Base-by-base conservation (phyloP, 306 rosid genomes). In the Cucumis hystrix region DNA sequence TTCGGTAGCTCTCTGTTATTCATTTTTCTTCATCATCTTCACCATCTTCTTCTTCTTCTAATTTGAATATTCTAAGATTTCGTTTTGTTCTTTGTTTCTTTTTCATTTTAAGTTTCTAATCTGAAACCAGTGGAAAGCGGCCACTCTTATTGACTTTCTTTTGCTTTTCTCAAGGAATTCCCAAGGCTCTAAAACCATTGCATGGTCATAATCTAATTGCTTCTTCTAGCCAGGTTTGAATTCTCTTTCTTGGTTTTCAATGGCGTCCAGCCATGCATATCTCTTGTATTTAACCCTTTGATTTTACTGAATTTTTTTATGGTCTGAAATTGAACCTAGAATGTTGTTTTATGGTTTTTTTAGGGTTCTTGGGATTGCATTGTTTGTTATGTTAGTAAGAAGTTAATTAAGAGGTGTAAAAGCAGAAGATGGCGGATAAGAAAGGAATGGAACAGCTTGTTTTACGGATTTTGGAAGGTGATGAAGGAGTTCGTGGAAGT, bases 361-460 rank as follows among this genome's bases (percentile, higher is more conserved):
- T 55, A 54, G 78, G 51, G 11, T 54, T 74, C 7, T 74, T 33
- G n/a, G 20, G 65, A 41, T 61, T 30, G 40, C 11, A 6, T 15
- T 21, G 10, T 15, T 10, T 61, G 57, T 49, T 73, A 15, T 72
- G 25, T 18, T 56, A 51, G 37, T 49, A 2, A 73, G 62, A 73
- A 45, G 61, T 65, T 62, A 2, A 16, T 83, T 88, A 86, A 87
- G 85, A 69, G 83, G 80, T 47, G 81, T 65, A 25, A 18, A 8
- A 37, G 57, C 70, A 78, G 56, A 62, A 33, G 79, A 75, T 55
- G 78, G 82, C 66, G 28, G 88, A 84, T 75, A 84, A 84, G 86
- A 83, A 81, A 54, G 83, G 75, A 73, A 11, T 82, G 69, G 80
- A 83, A 73, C 93, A 92, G 11, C 84, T 92, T 55, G 88, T 92